Conservation (phyloP, 352 stramenopile genomes). For the Pythium aristosporum region DNA sequence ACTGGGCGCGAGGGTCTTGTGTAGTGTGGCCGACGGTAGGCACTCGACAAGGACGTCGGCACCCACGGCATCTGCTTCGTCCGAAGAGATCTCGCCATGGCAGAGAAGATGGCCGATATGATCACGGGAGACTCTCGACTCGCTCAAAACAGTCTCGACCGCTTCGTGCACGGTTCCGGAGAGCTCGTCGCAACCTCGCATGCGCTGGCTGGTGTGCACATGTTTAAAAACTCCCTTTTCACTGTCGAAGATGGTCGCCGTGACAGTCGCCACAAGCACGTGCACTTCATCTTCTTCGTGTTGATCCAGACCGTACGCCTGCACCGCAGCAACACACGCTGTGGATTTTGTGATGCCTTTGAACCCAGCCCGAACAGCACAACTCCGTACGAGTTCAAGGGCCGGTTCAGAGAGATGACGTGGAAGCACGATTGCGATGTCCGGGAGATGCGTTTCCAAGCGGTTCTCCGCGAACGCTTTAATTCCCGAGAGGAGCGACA, state of each 20-base stretch:
- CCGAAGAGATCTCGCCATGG: not conserved
- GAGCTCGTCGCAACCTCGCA: not conserved
- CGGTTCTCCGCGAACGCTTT: not conserved
- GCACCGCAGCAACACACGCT: not conserved
- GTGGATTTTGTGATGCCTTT: too few species aligned
- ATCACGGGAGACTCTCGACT: not conserved
- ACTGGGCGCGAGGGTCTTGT: not conserved
- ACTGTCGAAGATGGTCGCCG: not conserved
- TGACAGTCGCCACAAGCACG: not conserved
- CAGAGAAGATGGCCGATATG: not conserved
- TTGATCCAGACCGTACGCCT: not conserved
- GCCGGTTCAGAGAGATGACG: not conserved
- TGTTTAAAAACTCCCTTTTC: not conserved
- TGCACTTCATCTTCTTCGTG: not conserved
- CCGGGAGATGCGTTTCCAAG: not conserved
- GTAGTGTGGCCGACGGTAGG: not conserved
- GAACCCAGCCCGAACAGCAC: not conserved
- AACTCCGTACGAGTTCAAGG: not conserved
- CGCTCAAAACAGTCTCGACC: not conserved
- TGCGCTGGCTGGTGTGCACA: not conserved
- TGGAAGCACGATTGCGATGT: not conserved
- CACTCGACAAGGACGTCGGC: not conserved
- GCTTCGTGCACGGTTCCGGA: not conserved
- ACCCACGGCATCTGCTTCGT: not conserved
- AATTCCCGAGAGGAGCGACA: not conserved